Base-by-base conservation (phyloP, 192 early-diverging fungal species). In the Rhizophagus sp. region DNA sequence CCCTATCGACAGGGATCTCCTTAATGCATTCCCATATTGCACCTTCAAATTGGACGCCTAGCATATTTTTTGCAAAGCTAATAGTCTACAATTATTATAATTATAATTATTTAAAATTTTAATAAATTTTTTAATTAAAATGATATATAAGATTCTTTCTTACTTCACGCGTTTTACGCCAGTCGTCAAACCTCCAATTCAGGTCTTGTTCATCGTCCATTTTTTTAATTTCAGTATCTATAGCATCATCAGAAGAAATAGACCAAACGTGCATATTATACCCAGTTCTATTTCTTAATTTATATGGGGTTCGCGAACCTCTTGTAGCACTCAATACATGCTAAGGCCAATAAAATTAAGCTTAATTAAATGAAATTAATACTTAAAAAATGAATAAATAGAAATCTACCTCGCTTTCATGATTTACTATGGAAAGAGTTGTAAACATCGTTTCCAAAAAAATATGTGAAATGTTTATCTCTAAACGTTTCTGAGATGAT, bases 101-200 rank as follows among this genome's bases (percentile, higher is more conserved):
- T 7, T 41, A 41, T 41, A 41, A 75, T 75, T 33, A 62, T 62
- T 30, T 62, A n/a, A 19, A 41, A 75, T 19, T 62, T 22, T 41
- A 36, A 25, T 33, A 19, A 36, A 12, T n/a, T 24, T 34, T 17
- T 27, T 19, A n/a, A 65, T 66, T 27, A 41, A 74, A 57, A 36
- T 19, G 34, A 34, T 15, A 27, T 33, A 81, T 52, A n/a, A 41
- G 6, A 62, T 36, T 36, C 30, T 5, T 36, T 5, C 85, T 79
- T 81, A 94, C 94, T 87, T 97, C 96, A 73, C 97, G 92, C 84
- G 94, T 91, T 50, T 90, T 92, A 73, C 95, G 88, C 97, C 97
- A 99, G 81, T 99, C 96, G 76, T 97, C 96, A 79, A 98, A 98
- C n/a, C 95, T 89, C 97, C 97, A 99, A 61, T 94, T 89, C 22